Percentiles rank a stretch among this genome's conserved stretches.
phyloP scores from a whole-genome alignment of 2,329 filamentous ascomycete species.

The Botryosphaeria dothidea region DNA sequence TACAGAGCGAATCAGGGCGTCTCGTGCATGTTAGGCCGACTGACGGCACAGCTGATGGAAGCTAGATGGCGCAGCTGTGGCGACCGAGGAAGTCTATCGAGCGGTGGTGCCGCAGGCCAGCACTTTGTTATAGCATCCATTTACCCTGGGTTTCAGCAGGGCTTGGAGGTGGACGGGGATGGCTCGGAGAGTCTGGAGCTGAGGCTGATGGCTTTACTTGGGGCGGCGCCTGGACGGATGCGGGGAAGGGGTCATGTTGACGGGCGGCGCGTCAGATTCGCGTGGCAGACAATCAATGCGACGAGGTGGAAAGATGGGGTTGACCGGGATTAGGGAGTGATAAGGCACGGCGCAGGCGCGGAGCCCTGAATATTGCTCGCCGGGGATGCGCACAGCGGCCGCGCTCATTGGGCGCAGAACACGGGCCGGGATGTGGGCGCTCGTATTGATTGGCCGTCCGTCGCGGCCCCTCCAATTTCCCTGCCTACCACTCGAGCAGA shows the following conservation, averaged over 20 bases:
- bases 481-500: neutral
- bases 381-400: neutral
- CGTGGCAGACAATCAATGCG: neutral
- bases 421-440: neutral
- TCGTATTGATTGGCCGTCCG: slow-evolving; percentile 6
- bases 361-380: neutral
- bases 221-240: neutral
- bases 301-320: neutral
- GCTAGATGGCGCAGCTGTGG: neutral
- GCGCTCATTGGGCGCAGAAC: neutral
- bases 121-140: neutral
- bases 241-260: slow-evolving; percentile 5
- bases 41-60: neutral
- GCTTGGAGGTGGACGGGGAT: neutral
- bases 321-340: neutral
- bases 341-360: neutral
- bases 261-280: neutral
- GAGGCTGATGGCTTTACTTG: neutral
- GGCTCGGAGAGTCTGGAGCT: neutral
- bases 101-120: neutral
- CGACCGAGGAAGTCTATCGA: neutral
- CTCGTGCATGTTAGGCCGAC: neutral
- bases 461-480: slow-evolving; percentile 10
- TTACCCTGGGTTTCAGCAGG: neutral
- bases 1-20: neutral